These are phyloP conservation scores for Penicillium fimorum DNA, from an alignment of 495 filamentous ascomycete species.

Conservation along the genomic window DNA sequence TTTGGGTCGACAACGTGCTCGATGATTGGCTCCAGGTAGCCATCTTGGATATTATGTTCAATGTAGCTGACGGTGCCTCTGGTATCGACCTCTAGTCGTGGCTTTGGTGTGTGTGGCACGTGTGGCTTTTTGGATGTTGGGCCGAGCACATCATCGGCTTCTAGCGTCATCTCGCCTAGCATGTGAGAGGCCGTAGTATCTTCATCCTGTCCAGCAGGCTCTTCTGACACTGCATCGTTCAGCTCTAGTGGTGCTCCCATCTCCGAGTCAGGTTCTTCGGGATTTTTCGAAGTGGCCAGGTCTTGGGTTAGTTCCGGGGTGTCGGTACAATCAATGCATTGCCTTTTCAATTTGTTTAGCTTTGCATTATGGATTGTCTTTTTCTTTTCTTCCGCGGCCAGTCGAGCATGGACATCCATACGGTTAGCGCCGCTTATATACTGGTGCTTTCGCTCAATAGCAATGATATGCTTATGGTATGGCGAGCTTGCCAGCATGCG, in stretches of 20 bases:
- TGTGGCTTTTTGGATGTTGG: constrained; percentile 4
- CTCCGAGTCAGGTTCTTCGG: constrained; percentile 18
- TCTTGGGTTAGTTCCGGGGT: constrained; percentile 34
- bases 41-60: constrained; percentile 56
- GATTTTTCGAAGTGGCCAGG: constrained; percentile 21
- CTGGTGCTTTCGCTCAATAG: constrained; percentile 81
- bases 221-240: constrained; percentile 33
- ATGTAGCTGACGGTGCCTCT: constrained; percentile 52
- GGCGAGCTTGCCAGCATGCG: constrained; percentile 79
- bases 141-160: constrained; percentile 32
- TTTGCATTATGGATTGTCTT: constrained; percentile 35
- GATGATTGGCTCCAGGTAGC: constrained; percentile 75
- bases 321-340: constrained; percentile 45
- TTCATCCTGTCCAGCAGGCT: constrained; percentile 38
- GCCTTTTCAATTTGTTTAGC: constrained; percentile 47
- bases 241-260: background rate
- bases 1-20: constrained; percentile 58
- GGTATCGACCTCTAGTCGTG: constrained; percentile 12
- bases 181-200: constrained; percentile 35
- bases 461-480: constrained; percentile 82
- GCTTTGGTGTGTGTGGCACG: background rate
- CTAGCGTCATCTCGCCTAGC: constrained; percentile 39
- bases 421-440: constrained; percentile 82
- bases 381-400: constrained; percentile 62
- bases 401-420: constrained; percentile 73